Evolutionary conservation across 192 early-diverging fungal genomes (phyloP).

Genomic region (Allomyces macrogynus): DNA sequence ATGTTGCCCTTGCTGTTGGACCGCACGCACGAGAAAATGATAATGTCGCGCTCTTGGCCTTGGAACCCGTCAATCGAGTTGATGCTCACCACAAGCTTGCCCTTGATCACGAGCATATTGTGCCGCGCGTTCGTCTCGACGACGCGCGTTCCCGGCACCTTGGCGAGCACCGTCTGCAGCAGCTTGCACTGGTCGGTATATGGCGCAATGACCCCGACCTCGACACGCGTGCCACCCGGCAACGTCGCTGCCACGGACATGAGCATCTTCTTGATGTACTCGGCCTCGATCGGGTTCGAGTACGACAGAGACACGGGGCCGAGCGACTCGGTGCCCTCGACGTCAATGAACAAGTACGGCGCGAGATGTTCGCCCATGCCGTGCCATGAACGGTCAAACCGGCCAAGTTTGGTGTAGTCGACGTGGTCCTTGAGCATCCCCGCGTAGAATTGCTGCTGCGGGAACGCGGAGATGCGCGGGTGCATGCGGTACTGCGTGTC

Average conservation of each 20-base stretch:
- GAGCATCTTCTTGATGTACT: conserved; percentile 48
- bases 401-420: conserved; percentile 28
- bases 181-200: conserved; percentile 69
- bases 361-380: conserved; percentile 20
- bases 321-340: conserved; percentile 23
- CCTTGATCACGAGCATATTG: conserved; percentile 30
- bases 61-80: conserved; percentile 60
- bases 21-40: conserved; percentile 88
- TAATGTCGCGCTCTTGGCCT: conserved; percentile 79
- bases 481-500: conserved; percentile 99
- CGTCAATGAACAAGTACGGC: conserved; percentile 62
- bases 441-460: conserved; percentile 59
- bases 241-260: conserved; percentile 32
- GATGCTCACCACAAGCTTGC: too few species aligned
- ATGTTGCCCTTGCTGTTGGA: conserved; percentile 34
- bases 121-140: conserved; percentile 67
- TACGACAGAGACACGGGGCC: conserved; percentile 47
- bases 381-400: conserved; percentile 50
- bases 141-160: conserved; percentile 34
- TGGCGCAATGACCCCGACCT: conserved; percentile 73
- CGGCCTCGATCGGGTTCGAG: conserved; percentile 61
- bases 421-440: conserved; percentile 45
- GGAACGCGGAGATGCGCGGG: conserved; percentile 90
- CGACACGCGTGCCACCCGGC: conserved; percentile 15
- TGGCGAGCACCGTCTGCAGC: conserved; percentile 44